A percentile compares a stretch with the other conserved stretches of the same genome.
phyloP scores from a whole-genome alignment of 192 early-diverging fungal species.

The Kickxella alabastrina region DNA sequence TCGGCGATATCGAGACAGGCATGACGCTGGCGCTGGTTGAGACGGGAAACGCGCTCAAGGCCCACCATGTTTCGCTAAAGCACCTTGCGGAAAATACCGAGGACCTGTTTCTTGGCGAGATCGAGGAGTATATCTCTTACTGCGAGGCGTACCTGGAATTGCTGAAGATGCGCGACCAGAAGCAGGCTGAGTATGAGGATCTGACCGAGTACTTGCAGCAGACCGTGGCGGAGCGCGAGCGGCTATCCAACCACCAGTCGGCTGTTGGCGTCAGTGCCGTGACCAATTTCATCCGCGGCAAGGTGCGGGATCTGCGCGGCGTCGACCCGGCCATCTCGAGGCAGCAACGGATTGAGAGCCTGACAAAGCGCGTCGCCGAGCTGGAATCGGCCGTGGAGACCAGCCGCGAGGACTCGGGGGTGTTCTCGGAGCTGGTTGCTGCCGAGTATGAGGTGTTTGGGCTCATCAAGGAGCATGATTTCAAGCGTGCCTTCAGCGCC shows the following conservation, averaged over 20 bases:
- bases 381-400: conserved; percentile 76
- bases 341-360: conserved; percentile 72
- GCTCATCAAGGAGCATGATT: conserved; percentile 72
- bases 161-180: conserved; percentile 83
- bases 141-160: conserved; percentile 58
- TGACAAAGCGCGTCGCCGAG: conserved; percentile 71
- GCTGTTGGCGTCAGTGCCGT: conserved; percentile 58
- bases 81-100: conserved; percentile 59
- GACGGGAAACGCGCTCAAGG: conserved; percentile 69
- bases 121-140: conserved; percentile 80
- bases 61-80: conserved; percentile 63
- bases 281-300: conserved; percentile 79
- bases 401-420: conserved; percentile 64
- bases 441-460: conserved; percentile 86
- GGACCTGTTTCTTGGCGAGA: conserved; percentile 63
- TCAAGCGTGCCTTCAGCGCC: conserved; percentile 69
- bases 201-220: conserved; percentile 74
- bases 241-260: conserved; percentile 57
- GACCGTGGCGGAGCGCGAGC: conserved; percentile 67
- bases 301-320: conserved; percentile 83
- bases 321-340: conserved; percentile 78
- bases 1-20: conserved; percentile 82
- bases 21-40: conserved; percentile 72
- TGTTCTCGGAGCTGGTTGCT: conserved; percentile 72
- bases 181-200: conserved; percentile 94